Evolutionary conservation across 768 basidiomycete species (phyloP).

Genomic region (Rhizopogon vesiculosus): DNA sequence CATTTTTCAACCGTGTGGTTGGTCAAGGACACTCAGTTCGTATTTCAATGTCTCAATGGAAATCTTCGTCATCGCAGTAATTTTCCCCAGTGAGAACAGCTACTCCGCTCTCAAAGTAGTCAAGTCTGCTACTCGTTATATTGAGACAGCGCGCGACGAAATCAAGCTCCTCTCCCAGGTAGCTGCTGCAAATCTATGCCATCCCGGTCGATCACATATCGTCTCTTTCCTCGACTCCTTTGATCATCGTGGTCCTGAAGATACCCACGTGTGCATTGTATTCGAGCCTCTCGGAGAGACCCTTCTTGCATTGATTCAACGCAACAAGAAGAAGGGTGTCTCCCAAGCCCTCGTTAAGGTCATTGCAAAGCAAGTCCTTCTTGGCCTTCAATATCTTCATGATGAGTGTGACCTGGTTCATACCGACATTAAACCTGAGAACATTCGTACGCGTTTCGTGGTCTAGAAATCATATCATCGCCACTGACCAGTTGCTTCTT

Average conservation of each 20-base stretch:
- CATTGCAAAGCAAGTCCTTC: constrained; percentile 81
- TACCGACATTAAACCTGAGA: constrained; percentile 94
- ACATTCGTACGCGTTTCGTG: constrained; percentile 68
- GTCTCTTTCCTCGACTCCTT: constrained; percentile 93
- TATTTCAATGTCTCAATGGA: constrained; percentile 14
- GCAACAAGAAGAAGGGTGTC: constrained; percentile 81
- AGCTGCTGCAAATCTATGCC: constrained; percentile 61
- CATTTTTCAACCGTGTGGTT: constrained; percentile 97
- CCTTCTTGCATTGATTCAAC: constrained; percentile 66
- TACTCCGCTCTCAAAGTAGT: constrained; percentile 94
- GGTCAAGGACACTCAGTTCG: constrained; percentile 72
- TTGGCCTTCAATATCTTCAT: constrained; percentile 89
- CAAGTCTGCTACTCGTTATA: constrained; percentile 92
- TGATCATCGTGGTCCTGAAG: constrained; percentile 66
- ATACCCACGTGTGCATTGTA: constrained; percentile 83
- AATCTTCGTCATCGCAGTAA: constrained; percentile 9
- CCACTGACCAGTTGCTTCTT: neutral
- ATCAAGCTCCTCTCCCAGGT: constrained; percentile 87
- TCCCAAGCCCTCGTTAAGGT: constrained; percentile 78
- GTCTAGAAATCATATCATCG: constrained; percentile 11
- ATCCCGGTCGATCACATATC: constrained; percentile 75
- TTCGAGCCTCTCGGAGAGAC: constrained; percentile 85
- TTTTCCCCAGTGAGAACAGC: constrained; percentile 46
- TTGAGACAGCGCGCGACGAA: constrained; percentile 95
- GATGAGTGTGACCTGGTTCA: constrained; percentile 91